Base-by-base conservation (phyloP, 169 alveolate genomes). In the Plasmodium blacklocki region DNA sequence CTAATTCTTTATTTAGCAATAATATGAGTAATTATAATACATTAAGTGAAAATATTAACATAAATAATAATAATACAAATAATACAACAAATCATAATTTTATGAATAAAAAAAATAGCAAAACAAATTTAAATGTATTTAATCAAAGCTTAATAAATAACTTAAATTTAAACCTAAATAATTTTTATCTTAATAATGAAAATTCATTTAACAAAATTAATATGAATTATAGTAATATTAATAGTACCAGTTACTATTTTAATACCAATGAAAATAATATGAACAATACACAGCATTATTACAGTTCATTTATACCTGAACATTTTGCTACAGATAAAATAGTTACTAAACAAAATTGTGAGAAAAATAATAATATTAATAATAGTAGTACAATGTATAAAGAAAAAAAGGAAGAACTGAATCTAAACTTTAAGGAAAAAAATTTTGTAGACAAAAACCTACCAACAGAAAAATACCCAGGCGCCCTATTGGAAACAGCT, bases 341-440 rank as follows among this genome's bases (percentile, higher is more conserved):
- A 45, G 12, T 47, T 63, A 63, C 14, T 5, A 39, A 39, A 39
- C 47, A 39, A 39, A 39, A 4, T 39, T 39, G 11, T 0, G 47
- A 39, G 11, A 39, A 39, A 2, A 39, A 39, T 63, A 76, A 49
- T 7, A 63, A 76, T 19, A 76, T 63, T 23, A 64, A 68, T 76
- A 54, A 56, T 76, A 76, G 26, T 49, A 63, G 15, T 14, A 11
- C 89, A 43, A 76, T 76, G 18, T 76, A 63, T 32, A 76, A 21
- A 49, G 89, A 56, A 4, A 76, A 76, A 56, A 76, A 59, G 75
- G 89, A 76, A 15, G 75, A 64, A 12, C 45, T 62, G 14, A 76
- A 45, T 58, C 14, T 66, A 32, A 76, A 15, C 49, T 76, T 63
- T 58, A 68, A 49, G 47, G 89, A 64, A 15, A 63, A 58, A 47